Base-by-base conservation (phyloP, 768 basidiomycete genomes). In the Fibroporia radiculosa region DNA sequence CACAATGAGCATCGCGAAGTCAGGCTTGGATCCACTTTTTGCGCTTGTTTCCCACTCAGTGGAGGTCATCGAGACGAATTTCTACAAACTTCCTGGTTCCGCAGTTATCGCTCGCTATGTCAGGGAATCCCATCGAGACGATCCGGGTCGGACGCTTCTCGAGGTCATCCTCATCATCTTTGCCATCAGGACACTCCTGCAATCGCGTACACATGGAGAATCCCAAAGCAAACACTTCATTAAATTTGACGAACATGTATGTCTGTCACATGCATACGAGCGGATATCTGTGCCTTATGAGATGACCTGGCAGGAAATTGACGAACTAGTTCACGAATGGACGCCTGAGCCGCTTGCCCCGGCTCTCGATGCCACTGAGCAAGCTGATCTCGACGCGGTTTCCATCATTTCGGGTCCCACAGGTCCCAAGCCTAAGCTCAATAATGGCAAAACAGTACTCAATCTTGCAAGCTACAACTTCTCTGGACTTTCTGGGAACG, bases 241-340 rank as follows among this genome's bases (percentile, higher is more conserved):
- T 45, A 74, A 90, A 56, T 86, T 98, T 53, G 80, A 71, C 42
- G 90, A 93, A 54, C 92, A 96, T 77, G 93, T 91, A 43, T 24
- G 70, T 62, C n/a, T 16, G 3, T 11, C 14, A 10, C n/a, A 29
- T 24, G 24, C 22, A 10, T 6, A 12, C 13, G 7, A 18, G 23
- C 19, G 32, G 13, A 36, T 24, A 4, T 11, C n/a, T 32, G 3
- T 2, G 27, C 29, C 2, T 36, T 36, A 24, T 20, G 18, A 24
- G 25, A 23, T 14, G 19, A 22, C 32, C n/a, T 28, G 24, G 24
- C 54, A 96, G 93, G 96, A 98, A 82, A 79, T 98, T 33, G 82
- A 98, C 59, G 96, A 98, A 59, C 75, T 98, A 22, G 93, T 99
- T 1, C 84, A 90, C 41, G 96, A 98, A 63, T 99, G 93, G 91